A percentile compares a stretch with the other conserved stretches of the same genome.
phyloP scores from a whole-genome alignment of 2,329 filamentous ascomycete species.

The Alternaria sp. region DNA sequence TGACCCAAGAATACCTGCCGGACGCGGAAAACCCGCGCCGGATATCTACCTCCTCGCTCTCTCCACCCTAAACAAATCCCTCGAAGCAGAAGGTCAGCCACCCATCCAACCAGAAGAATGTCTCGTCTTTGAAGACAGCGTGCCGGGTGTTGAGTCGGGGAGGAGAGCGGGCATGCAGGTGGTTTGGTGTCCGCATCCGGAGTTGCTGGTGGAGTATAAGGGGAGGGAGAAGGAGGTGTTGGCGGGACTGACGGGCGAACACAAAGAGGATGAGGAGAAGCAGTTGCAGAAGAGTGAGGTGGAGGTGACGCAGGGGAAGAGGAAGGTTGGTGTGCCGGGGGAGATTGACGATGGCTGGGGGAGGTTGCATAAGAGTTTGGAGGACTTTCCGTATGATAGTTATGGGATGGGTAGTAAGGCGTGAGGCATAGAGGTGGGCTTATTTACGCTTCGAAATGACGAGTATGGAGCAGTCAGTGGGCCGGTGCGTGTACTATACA shows the following conservation, averaged over 20 bases:
- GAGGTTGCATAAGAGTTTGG: slow-evolving; percentile 59
- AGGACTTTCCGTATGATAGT: slow-evolving; percentile 64
- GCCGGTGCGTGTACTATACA: not conserved
- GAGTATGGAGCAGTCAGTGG: too few species aligned
- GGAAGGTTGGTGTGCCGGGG: slow-evolving; percentile 57
- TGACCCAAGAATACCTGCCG: slow-evolving; percentile 75
- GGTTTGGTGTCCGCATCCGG: slow-evolving; percentile 87
- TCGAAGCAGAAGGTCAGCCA: slow-evolving; percentile 64
- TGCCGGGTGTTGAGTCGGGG: slow-evolving; percentile 90
- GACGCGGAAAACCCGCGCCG: slow-evolving; percentile 90
- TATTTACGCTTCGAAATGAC: too few species aligned
- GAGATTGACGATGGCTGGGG: slow-evolving; percentile 67
- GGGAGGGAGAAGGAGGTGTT: slow-evolving; percentile 82
- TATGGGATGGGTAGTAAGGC: slow-evolving; percentile 59
- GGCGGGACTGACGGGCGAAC: slow-evolving; percentile 79
- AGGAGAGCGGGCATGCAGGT: slow-evolving; percentile 93
- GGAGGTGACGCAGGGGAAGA: slow-evolving; percentile 46
- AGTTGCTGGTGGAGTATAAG: slow-evolving; percentile 74
- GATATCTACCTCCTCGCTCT: slow-evolving; percentile 93
- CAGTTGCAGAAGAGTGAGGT: slow-evolving; percentile 42
- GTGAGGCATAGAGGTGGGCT: not conserved
- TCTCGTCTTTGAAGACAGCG: slow-evolving; percentile 94
- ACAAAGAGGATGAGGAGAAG: slow-evolving; percentile 61
- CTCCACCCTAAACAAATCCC: slow-evolving; percentile 78
- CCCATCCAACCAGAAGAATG: slow-evolving; percentile 83